These are phyloP conservation scores for Tetracladium marchalianum DNA, from an alignment of 495 filamentous ascomycete species.

Conservation along the genomic window DNA sequence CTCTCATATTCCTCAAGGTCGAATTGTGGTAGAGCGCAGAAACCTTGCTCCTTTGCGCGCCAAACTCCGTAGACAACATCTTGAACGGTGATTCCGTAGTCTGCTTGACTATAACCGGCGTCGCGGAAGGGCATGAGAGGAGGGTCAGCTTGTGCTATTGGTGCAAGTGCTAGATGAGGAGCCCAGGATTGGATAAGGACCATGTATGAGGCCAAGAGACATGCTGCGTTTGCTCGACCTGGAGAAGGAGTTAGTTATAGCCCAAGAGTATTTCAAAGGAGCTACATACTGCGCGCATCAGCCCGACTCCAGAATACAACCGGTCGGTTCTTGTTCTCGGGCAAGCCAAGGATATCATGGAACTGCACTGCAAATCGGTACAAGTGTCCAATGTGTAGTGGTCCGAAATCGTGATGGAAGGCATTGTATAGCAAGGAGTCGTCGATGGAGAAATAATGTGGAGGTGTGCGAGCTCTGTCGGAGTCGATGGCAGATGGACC, in stretches of 20 bases:
- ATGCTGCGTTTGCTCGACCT: constrained; percentile 93
- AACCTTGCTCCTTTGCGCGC: constrained; percentile 91
- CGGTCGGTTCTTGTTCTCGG: constrained; percentile 68
- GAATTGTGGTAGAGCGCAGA: constrained; percentile 81
- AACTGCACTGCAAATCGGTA: constrained; percentile 93
- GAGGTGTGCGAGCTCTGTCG: constrained; percentile 34
- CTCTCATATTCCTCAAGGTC: constrained; percentile 94
- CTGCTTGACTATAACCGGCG: constrained; percentile 96
- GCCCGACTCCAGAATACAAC: constrained; percentile 93
- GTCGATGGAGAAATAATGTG: constrained; percentile 93
- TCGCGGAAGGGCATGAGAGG: constrained; percentile 98
- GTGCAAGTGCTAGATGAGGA: constrained; percentile 94
- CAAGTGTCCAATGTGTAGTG: constrained; percentile 90
- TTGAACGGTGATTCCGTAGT: constrained; percentile 89
- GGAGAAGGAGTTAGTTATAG: constrained; percentile 13
- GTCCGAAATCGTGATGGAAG: constrained; percentile 97
- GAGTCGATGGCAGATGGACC: constrained; percentile 33
- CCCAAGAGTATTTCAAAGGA: neutral
- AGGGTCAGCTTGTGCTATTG: constrained; percentile 90
- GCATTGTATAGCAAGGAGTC: constrained; percentile 91
- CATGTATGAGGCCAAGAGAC: constrained; percentile 92
- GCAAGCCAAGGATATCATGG: constrained; percentile 87
- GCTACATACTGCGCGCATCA: constrained; percentile 69
- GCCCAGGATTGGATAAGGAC: constrained; percentile 97
- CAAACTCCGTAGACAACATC: constrained; percentile 98